Evolutionary conservation across 768 basidiomycete species (phyloP), one percentile per base, ranked within the genome.

Genomic region (Mycena floridula): DNA sequence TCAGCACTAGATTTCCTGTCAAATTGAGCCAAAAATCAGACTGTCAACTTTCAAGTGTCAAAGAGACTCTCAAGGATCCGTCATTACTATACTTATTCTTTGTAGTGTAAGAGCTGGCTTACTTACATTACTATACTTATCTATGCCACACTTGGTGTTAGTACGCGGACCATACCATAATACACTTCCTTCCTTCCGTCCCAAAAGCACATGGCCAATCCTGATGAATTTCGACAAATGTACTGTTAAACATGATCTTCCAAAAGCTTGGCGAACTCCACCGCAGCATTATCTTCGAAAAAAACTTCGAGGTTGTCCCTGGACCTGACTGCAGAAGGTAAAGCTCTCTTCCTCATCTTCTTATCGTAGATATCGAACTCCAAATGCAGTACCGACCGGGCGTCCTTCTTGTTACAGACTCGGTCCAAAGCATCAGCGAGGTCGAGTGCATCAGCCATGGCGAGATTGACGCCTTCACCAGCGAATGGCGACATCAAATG

Each of bases 401-500:
- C 15, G 18, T n/a, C n/a, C n/a, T n/a, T 18, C 32, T 15, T 18
- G 32, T 15, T 4, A 18, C 13, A 35, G 32, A 35, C 15, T 13
- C 32, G 13, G 32, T 35, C 21, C n/a, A 50, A 45, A 11, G 21
- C 27, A 32, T 50, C 43, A 6, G 45, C 49, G 7, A 50, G 46
- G 24, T 47, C 46, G n/a, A 43, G 32, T 5, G 55, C 61, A 37
- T 63, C 63, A 8, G 49, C 40, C 62, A 65, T 57, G 26, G 61
- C 63, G 30, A 59, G 59, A 44, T 70, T 68, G 41, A 59, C 66
- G 7, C 68, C 66, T 16, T 63, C 62, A 3, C 68, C 65, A 1
- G 58, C 60, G 45, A 65, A 67, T 1, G 64, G 67, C 2, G 55
- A 47, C 65, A 69, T 65, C 5, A 63, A 47, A 45, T 69, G 66